Conservation (phyloP, 257 asterid genomes). For the Solanum sejunctum region DNA sequence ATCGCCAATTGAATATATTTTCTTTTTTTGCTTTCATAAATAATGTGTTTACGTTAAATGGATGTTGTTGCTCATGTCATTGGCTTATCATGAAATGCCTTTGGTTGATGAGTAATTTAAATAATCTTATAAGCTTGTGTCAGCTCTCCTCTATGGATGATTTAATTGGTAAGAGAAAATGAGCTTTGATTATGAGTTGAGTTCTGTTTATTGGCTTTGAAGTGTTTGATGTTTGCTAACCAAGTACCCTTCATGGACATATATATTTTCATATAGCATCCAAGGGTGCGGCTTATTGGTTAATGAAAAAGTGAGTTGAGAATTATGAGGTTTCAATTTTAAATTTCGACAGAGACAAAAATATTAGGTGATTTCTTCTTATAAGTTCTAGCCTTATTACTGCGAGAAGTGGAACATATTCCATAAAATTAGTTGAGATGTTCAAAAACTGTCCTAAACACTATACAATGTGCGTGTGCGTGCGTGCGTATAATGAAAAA, state of each 20-base stretch:
- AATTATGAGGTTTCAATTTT: neutral
- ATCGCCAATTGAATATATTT: no score
- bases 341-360: neutral
- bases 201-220: neutral
- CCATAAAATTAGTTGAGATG: no score
- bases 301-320: no score
- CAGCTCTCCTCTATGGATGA: neutral
- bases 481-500: no score
- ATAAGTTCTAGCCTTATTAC: no score
- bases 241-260: neutral
- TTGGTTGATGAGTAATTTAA: neutral
- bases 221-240: neutral
- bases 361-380: neutral
- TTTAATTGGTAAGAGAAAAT: neutral
- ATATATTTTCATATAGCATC: neutral
- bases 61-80: no score
- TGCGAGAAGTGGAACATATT: no score
- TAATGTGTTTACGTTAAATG: no score
- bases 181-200: neutral
- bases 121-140: neutral
- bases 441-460: no score
- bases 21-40: no score
- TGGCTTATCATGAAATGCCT: no score
- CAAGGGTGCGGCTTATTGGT: neutral
- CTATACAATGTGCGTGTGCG: no score